Evolutionary conservation across 2,329 filamentous ascomycete genomes (phyloP).

Genomic region (Dryadomyces quercus-mongolicae): DNA sequence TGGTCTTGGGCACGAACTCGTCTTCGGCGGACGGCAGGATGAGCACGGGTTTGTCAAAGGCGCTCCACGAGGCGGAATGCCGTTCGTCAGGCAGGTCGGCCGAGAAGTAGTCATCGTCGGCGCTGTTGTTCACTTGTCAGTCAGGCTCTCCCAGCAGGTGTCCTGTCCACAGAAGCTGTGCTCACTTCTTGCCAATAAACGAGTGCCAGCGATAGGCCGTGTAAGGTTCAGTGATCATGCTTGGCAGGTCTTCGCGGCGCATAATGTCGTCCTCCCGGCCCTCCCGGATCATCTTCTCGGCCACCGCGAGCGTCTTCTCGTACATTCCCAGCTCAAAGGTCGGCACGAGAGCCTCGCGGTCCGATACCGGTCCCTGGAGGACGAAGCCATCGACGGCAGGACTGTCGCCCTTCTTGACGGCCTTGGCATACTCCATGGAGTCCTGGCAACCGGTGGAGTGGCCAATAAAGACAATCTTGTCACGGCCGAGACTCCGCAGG

Average conservation of each 20-base stretch:
- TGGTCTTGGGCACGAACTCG: conserved; percentile 44
- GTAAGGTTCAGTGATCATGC: conserved; percentile 29
- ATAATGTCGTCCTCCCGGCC: conserved; percentile 45
- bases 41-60: conserved; percentile 45
- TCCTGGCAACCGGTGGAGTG: conserved; percentile 51
- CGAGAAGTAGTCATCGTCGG: conserved; percentile 84
- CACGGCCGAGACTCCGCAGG: conserved; percentile 34
- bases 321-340: conserved; percentile 30
- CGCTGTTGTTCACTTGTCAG: conserved; percentile 26
- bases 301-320: conserved; percentile 32
- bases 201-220: conserved; percentile 42
- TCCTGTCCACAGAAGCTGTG: neutral
- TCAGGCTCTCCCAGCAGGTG: too few species aligned
- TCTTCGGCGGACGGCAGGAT: conserved; percentile 56
- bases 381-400: conserved; percentile 59
- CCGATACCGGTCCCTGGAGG: conserved; percentile 68
- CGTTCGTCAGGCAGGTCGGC: conserved; percentile 51
- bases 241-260: conserved; percentile 29
- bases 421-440: conserved; percentile 41
- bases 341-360: conserved; percentile 51
- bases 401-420: conserved; percentile 27
- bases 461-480: conserved; percentile 43
- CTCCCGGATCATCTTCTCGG: conserved; percentile 40
- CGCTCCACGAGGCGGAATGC: conserved; percentile 53
- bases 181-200: conserved; percentile 36